phyloP scores from a whole-genome alignment of 2,329 filamentous ascomycete genomes.

The Chaetomium sp. region DNA sequence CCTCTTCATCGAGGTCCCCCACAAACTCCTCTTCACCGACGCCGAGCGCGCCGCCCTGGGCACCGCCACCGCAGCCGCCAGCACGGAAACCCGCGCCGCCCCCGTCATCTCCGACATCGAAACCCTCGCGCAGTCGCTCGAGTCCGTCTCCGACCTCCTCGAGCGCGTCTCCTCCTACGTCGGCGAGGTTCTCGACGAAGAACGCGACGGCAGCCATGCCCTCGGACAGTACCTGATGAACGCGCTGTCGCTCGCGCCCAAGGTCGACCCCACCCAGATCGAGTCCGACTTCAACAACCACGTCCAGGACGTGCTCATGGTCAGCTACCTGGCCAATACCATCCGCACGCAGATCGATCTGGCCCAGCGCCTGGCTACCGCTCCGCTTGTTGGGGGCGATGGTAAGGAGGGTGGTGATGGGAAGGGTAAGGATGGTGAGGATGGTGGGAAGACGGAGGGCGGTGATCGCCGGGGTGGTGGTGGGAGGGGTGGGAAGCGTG shows the following conservation, averaged over 20 bases:
- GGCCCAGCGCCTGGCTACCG: constrained; percentile 87
- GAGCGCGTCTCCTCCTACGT: constrained; percentile 91
- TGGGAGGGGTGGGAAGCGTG: constrained; percentile 40
- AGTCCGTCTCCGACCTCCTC: constrained; percentile 82
- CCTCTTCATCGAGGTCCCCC: constrained; percentile 93
- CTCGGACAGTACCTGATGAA: constrained; percentile 95
- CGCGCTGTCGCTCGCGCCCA: constrained; percentile 84
- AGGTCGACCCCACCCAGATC: constrained; percentile 84
- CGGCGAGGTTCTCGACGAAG: constrained; percentile 88
- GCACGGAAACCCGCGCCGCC: constrained; percentile 66
- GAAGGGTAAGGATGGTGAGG: constrained; percentile 44
- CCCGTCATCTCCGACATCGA: constrained; percentile 83
- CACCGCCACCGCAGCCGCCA: constrained; percentile 74
- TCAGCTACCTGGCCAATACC: constrained; percentile 96
- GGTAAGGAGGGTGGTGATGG: constrained; percentile 31
- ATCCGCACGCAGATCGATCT: constrained; percentile 99
- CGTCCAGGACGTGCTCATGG: constrained; percentile 96
- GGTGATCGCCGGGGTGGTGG: constrained; percentile 29
- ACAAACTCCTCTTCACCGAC: constrained; percentile 79
- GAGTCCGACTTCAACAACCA: constrained; percentile 99
- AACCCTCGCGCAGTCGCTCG: constrained; percentile 74
- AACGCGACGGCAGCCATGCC: constrained; percentile 80
- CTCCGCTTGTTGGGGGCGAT: constrained; percentile 50
- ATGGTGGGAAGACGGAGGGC: constrained; percentile 35
- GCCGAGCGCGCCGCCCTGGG: constrained; percentile 62